phyloP scores from a whole-genome alignment of 2,329 filamentous ascomycete genomes.

The Cordyceps fumosorosea region DNA sequence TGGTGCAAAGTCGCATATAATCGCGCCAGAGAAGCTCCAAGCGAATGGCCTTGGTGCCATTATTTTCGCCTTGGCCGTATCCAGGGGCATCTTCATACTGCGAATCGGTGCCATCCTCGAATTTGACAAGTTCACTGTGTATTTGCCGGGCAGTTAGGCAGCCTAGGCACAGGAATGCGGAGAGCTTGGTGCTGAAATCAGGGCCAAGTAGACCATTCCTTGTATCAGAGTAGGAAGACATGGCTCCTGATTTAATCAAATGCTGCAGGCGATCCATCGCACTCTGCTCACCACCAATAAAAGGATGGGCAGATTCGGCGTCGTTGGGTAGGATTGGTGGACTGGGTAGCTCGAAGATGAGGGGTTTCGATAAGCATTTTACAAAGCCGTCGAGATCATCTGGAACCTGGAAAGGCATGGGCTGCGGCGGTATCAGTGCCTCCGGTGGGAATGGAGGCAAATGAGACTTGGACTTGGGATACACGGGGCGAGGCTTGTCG shows the following conservation, averaged over 20 bases:
- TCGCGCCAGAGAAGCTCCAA: conserved; percentile 74
- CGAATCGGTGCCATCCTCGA: conserved; percentile 56
- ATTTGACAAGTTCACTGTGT: conserved; percentile 58
- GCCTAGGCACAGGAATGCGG: conserved; percentile 65
- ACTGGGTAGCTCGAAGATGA: conserved; percentile 44
- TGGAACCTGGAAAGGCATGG: conserved; percentile 57
- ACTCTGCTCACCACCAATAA: conserved; percentile 58
- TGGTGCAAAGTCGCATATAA: conserved; percentile 70
- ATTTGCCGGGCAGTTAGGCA: conserved; percentile 67
- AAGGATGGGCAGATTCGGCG: conserved; percentile 56
- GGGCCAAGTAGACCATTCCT: conserved; percentile 64
- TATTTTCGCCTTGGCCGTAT: conserved; percentile 65
- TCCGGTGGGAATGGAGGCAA: conserved; percentile 52
- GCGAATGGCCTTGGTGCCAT: conserved; percentile 61
- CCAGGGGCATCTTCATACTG: conserved; percentile 39
- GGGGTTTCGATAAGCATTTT: conserved; percentile 48
- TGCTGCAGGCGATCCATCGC: conserved; percentile 54
- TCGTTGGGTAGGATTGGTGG: conserved; percentile 47
- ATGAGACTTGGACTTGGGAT: conserved; percentile 44
- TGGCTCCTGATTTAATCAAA: conserved; percentile 53
- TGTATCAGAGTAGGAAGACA: conserved; percentile 61
- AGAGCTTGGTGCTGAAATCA: conserved; percentile 71
- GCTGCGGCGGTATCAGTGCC: conserved; percentile 49
- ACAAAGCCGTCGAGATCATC: conserved; percentile 46
- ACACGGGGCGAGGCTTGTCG: conserved; percentile 50